phyloP scores from a whole-genome alignment of 495 filamentous ascomycete species.

The Halenospora varia region DNA sequence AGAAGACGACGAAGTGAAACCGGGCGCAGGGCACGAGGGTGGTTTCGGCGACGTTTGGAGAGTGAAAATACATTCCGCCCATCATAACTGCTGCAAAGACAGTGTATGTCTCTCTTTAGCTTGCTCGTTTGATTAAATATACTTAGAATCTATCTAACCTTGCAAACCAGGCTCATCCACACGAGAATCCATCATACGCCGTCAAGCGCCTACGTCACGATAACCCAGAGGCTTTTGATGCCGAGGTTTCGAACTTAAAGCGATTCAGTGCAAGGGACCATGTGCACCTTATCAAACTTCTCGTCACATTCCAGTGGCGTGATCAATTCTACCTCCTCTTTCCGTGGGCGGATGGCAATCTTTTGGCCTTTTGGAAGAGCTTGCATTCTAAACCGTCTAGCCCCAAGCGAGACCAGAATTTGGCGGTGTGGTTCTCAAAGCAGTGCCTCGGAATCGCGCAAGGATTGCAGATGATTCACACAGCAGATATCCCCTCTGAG shows the following conservation, averaged over 20 bases:
- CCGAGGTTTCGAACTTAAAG: constrained; percentile 17
- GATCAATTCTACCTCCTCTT: constrained; percentile 22
- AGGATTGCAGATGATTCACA: constrained; percentile 18
- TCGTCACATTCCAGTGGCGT: constrained; percentile 18
- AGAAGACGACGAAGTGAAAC: not conserved
- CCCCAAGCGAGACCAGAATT: not conserved
- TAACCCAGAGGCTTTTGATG: constrained; percentile 4
- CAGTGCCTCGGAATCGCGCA: constrained; percentile 19
- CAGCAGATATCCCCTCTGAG: not conserved
- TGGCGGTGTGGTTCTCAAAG: constrained; percentile 8
- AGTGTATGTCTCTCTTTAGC: not conserved
- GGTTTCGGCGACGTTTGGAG: constrained; percentile 8
- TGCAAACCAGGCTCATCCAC: not conserved
- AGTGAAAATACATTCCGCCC: constrained; percentile 11
- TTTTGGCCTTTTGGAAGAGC: constrained; percentile 18
- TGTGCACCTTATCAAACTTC: constrained; percentile 22
- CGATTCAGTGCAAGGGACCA: constrained; percentile 16
- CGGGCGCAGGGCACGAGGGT: not conserved
- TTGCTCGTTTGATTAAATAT: not conserved
- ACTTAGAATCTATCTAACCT: not conserved
- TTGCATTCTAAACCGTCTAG: constrained; percentile 9
- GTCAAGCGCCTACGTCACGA: constrained; percentile 6
- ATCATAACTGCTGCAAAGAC: constrained; percentile 17
- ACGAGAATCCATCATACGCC: constrained; percentile 1
- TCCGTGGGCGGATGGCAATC: constrained; percentile 25